phyloP scores from a whole-genome alignment of 495 filamentous ascomycete species.

The Chlorociboria aeruginascens region DNA sequence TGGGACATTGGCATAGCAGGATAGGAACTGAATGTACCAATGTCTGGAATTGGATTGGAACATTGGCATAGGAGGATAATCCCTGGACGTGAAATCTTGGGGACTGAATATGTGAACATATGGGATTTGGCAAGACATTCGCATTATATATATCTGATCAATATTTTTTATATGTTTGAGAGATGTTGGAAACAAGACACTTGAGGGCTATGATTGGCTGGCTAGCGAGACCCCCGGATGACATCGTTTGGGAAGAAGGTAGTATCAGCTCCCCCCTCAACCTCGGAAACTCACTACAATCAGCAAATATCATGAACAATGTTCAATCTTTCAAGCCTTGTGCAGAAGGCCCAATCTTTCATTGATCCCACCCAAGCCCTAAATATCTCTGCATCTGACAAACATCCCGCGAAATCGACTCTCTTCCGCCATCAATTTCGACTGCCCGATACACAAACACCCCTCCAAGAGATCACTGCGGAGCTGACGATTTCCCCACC shows the following conservation, averaged over 20 bases:
- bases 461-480: constrained; percentile 89
- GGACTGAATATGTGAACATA: no score
- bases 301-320: constrained; percentile 33
- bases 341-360: constrained; percentile 90
- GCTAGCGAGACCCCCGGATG: no score
- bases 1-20: no score
- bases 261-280: not conserved
- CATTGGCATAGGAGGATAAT: no score
- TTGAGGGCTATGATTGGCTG: not conserved
- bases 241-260: no score
- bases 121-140: no score
- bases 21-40: no score
- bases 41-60: no score
- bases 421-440: constrained; percentile 96
- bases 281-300: not conserved
- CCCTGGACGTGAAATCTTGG: no score
- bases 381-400: constrained; percentile 54
- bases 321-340: constrained; percentile 75
- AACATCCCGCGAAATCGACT: constrained; percentile 76
- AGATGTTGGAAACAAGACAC: not conserved
- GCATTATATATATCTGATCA: no score
- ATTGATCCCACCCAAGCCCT: constrained; percentile 72
- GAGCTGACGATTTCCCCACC: constrained; percentile 76
- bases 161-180: no score
- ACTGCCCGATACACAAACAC: constrained; percentile 80